Base-by-base conservation (phyloP, 768 basidiomycete genomes). In the Podaxis pistillaris region DNA sequence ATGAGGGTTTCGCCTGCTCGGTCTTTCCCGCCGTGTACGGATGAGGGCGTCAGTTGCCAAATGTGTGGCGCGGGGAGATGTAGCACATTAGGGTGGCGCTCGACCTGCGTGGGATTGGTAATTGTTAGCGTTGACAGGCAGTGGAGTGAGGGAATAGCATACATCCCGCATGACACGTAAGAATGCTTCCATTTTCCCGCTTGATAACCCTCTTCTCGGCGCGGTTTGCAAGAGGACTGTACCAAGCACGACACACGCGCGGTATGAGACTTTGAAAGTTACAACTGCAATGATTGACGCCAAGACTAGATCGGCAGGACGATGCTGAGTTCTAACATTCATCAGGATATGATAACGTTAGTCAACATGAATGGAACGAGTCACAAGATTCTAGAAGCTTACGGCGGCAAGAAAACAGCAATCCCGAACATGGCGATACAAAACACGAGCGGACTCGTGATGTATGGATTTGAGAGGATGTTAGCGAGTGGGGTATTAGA, bases 201-300 rank as follows among this genome's bases (percentile, higher is more conserved):
- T 82, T 2, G 81, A 72, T 3, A 81, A 64, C 1, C 85, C 83
- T n/a, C 87, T 72, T 12, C 79, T 76, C 2, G 96, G 96, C 0
- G 94, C 86, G 0, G 97, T 98, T 74, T 98, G 97, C 13, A 98
- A 74, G 1, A 99, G 79, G 1, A 94, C 88, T 6, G 88, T 86
- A 1, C 94, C 96, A 12, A 96, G 89, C 0, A 92, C 85, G 11
- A 88, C 80, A 44, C 88, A 93, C 0, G 95, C 90, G 1, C 88
- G 86, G 71, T 95, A 96, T 0, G 97, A 91, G 24, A 96, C 81
- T 41, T 85, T 83, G 73, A 91, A 91, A 3, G 94, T 96, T 15
- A 91, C 76, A 11, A 88, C 70, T 0, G 94, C 89, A 58, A 94
- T 86, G 6, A 90, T 65, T 4, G 86, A 83, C 0, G 97, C 93